A percentile compares a stretch with the other conserved stretches of the same genome.
Conservation (phyloP, 2,329 filamentous ascomycete genomes). For the Colletotrichum incanum region DNA sequence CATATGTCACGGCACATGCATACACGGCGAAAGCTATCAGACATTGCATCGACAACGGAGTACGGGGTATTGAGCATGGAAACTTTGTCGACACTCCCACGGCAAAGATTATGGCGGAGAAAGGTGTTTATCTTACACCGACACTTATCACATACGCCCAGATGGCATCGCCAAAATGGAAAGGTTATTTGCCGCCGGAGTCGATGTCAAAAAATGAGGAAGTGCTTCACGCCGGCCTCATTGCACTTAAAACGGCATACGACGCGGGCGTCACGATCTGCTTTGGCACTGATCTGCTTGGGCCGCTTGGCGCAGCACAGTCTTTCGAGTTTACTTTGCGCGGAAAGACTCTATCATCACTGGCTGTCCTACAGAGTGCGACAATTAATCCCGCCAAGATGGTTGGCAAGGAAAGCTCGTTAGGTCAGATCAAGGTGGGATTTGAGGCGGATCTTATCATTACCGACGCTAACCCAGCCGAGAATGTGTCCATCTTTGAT, state of each 20-base stretch:
- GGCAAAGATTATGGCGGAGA: conserved; percentile 65
- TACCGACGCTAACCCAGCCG: conserved; percentile 66
- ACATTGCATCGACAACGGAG: conserved; percentile 70
- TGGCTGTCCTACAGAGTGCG: conserved; percentile 50
- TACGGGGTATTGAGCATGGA: conserved; percentile 66
- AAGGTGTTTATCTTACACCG: conserved; percentile 66
- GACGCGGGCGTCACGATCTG: conserved; percentile 70
- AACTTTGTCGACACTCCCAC: conserved; percentile 62
- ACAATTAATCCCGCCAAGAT: conserved; percentile 66
- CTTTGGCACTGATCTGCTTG: conserved; percentile 63
- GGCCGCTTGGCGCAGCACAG: conserved; percentile 51
- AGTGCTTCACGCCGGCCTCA: conserved; percentile 64
- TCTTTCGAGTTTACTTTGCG: conserved; percentile 53
- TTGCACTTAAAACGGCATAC: conserved; percentile 63
- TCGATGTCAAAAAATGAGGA: conserved; percentile 65
- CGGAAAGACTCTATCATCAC: conserved; percentile 44
- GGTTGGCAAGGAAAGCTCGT: conserved; percentile 59
- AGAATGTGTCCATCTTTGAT: conserved; percentile 68
- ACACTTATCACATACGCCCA: conserved; percentile 68
- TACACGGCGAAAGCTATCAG: conserved; percentile 70
- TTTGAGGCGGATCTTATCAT: conserved; percentile 69
- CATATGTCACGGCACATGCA: conserved; percentile 71
- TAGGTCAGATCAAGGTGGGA: conserved; percentile 67
- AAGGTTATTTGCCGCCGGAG: conserved; percentile 61
- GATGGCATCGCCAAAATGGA: conserved; percentile 62